A percentile compares a stretch with the other conserved stretches of the same genome.
phyloP scores from a whole-genome alignment of 164 flowering plant species.

The Magnolia sinica region DNA sequence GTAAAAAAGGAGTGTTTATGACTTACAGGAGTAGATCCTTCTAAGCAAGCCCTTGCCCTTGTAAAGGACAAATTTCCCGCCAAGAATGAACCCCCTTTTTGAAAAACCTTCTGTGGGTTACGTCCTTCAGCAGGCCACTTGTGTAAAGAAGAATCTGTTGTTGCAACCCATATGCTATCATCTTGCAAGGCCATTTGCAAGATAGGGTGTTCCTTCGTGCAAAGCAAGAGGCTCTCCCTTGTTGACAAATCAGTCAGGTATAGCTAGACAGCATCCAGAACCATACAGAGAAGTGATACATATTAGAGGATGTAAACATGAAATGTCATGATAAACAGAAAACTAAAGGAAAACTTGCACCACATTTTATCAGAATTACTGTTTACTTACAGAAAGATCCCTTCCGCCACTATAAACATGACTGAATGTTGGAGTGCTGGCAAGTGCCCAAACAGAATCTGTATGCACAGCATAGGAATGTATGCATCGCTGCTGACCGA shows the following conservation, averaged over 20 bases:
- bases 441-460: constrained; percentile 99
- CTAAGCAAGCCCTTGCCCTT: constrained; percentile 81
- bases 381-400: constrained; percentile 75
- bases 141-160: constrained; percentile 84
- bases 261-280: constrained; percentile 43
- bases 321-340: neutral
- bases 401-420: constrained; percentile 99
- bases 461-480: constrained; percentile 99
- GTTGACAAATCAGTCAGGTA: constrained; percentile 93
- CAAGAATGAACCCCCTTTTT: constrained; percentile 85
- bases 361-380: neutral
- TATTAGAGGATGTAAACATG: constrained; percentile 6
- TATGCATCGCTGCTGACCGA: constrained; percentile 96
- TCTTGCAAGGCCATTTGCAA: constrained; percentile 76
- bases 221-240: constrained; percentile 90
- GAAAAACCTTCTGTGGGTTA: constrained; percentile 71
- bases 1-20: neutral
- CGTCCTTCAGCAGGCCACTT: constrained; percentile 85
- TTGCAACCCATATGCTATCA: constrained; percentile 88
- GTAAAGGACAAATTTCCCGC: constrained; percentile 94
- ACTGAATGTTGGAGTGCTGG: constrained; percentile 83
- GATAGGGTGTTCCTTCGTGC: constrained; percentile 83
- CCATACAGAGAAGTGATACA: neutral
- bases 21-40: constrained; percentile 86
- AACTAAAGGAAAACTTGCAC: neutral